phyloP scores from a whole-genome alignment of 169 alveolate genomes.

The Toxoplasma gondii region DNA sequence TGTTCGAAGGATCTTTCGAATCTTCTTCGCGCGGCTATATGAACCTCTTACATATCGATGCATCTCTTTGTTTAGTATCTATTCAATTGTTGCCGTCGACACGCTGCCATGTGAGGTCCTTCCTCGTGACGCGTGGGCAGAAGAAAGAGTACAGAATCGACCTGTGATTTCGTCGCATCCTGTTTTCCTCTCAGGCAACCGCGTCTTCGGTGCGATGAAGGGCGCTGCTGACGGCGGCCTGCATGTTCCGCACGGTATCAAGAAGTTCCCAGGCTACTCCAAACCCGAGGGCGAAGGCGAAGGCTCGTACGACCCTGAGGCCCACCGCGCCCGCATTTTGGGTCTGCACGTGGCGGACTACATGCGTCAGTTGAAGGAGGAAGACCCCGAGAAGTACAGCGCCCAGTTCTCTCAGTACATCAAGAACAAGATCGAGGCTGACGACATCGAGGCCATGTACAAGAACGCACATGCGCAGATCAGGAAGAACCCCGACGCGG shows the following conservation, averaged over 20 bases:
- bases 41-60: too few relatives aligned
- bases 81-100: too few relatives aligned
- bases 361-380: slow-evolving; percentile 94
- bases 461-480: slow-evolving; percentile 96
- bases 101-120: too few relatives aligned
- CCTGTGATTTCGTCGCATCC: too few relatives aligned
- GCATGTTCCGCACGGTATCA: slow-evolving; percentile 98
- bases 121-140: too few relatives aligned
- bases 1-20: too few relatives aligned
- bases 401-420: slow-evolving; percentile 95
- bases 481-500: slow-evolving; percentile 94
- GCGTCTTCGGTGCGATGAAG: slow-evolving; percentile 99
- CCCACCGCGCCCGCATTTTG: slow-evolving; percentile 96
- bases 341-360: slow-evolving; percentile 98
- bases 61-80: too few relatives aligned
- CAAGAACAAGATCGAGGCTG: slow-evolving; percentile 92
- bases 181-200: slow-evolving; percentile 88
- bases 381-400: slow-evolving; percentile 95
- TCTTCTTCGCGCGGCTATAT: too few relatives aligned
- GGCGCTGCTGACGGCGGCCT: slow-evolving; percentile 99
- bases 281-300: slow-evolving; percentile 84
- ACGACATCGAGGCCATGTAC: slow-evolving; percentile 96
- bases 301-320: slow-evolving; percentile 96
- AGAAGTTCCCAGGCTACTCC: slow-evolving; percentile 98
- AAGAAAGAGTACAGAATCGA: too few relatives aligned